phyloP scores from a whole-genome alignment of 768 basidiomycete genomes.

The Phaeolepiota aurea region DNA sequence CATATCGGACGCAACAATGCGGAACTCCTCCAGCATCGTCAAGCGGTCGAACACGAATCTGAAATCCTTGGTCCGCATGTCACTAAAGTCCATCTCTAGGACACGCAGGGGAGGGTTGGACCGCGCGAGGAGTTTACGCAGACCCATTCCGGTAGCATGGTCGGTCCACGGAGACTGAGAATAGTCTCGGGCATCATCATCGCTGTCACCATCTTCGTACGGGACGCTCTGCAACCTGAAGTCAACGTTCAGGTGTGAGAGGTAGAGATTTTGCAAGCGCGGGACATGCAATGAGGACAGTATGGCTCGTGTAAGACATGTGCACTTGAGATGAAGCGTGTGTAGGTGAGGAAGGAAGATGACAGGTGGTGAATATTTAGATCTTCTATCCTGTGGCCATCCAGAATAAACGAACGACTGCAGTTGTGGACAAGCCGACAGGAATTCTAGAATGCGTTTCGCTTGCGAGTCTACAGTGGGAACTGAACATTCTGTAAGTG shows the following conservation, averaged over 20 bases:
- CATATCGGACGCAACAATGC: slow-evolving; percentile 77
- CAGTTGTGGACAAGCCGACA: slow-evolving; percentile 52
- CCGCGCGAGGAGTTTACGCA: slow-evolving; percentile 54
- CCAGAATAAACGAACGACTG: slow-evolving; percentile 52
- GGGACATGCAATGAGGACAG: slow-evolving; percentile 61
- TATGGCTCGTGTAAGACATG: slow-evolving; percentile 56
- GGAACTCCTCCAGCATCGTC: slow-evolving; percentile 47
- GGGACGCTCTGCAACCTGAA: slow-evolving; percentile 28
- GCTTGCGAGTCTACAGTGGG: slow-evolving; percentile 31
- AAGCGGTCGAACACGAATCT: slow-evolving; percentile 55
- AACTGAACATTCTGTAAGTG: slow-evolving; percentile 42
- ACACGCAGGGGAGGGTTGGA: slow-evolving; percentile 55
- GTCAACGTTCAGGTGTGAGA: slow-evolving; percentile 63
- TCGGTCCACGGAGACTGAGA: slow-evolving; percentile 75
- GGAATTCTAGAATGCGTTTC: slow-evolving; percentile 47
- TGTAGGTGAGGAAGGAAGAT: slow-evolving; percentile 52
- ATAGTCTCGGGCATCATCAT: slow-evolving; percentile 66
- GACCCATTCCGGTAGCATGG: slow-evolving; percentile 72
- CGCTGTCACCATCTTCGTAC: slow-evolving; percentile 58
- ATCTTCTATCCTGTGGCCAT: slow-evolving; percentile 35
- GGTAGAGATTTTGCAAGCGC: slow-evolving; percentile 47
- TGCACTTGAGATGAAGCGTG: slow-evolving; percentile 45
- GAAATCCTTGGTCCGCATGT: slow-evolving; percentile 82
- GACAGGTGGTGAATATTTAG: slow-evolving; percentile 21
- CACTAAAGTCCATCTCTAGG: slow-evolving; percentile 74